A percentile compares a stretch with the other conserved stretches of the same genome.
Conservation (phyloP, 176 grass and related monocot species). For the Triticum turgidum region DNA sequence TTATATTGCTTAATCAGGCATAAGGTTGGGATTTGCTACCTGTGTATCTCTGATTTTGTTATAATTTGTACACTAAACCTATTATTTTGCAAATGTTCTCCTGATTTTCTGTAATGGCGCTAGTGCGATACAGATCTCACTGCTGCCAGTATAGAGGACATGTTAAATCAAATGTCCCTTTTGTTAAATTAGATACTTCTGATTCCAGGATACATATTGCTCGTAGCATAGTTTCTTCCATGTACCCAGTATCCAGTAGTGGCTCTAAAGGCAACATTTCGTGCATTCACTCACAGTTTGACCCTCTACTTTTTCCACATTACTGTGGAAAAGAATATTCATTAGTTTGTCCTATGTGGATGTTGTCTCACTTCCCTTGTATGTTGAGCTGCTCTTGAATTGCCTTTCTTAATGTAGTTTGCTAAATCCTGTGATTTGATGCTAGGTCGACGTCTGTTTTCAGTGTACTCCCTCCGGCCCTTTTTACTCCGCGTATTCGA, state of each 20-base stretch:
- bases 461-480: neutral
- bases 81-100: neutral
- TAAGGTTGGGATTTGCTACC: neutral
- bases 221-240: conserved; percentile 6
- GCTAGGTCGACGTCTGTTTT: neutral
- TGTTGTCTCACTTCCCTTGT: neutral
- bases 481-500: too few species aligned
- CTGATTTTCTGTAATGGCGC: neutral
- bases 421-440: neutral
- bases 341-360: neutral
- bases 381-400: conserved; percentile 1
- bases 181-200: neutral
- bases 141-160: neutral
- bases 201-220: neutral
- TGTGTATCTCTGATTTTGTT: neutral
- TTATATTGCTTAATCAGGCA: neutral
- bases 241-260: neutral
- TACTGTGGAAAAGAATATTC: neutral
- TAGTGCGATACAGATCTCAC: neutral
- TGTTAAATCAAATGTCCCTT: neutral
- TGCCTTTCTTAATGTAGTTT: neutral
- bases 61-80: neutral
- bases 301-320: neutral
- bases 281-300: neutral
- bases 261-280: neutral